A percentile compares a stretch with the other conserved stretches of the same genome.
phyloP scores from a whole-genome alignment of 2,329 filamentous ascomycete species.

The Penicillium sp. region DNA sequence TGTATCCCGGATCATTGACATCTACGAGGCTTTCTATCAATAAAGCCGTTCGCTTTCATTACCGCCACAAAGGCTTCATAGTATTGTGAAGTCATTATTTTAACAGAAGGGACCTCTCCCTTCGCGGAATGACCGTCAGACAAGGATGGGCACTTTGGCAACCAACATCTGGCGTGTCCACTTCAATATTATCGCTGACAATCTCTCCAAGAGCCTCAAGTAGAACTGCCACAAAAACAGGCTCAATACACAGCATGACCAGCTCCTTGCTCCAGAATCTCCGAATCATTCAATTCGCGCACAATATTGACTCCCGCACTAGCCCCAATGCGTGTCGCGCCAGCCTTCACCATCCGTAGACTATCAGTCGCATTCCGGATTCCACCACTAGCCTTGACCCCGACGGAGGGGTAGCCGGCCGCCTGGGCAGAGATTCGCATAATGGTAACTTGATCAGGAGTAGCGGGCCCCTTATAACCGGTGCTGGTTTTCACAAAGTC shows the following conservation, averaged over 20 bases:
- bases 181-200: not conserved
- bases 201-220: not conserved
- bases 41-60: too few relatives aligned
- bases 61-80: not conserved
- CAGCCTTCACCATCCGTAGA: constrained; percentile 57
- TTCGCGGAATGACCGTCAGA: not conserved
- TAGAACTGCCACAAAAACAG: not conserved
- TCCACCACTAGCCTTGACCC: constrained; percentile 62
- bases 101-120: not conserved
- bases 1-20: too few relatives aligned
- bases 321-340: constrained; percentile 58
- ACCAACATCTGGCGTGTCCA: not conserved
- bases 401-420: constrained; percentile 42
- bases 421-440: constrained; percentile 55
- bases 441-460: constrained; percentile 53
- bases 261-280: constrained; percentile 22
- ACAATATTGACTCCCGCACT: constrained; percentile 60
- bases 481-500: constrained; percentile 65
- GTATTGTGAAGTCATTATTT: not conserved
- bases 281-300: constrained; percentile 40
- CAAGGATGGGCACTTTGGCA: constrained; percentile 17
- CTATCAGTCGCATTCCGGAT: constrained; percentile 54
- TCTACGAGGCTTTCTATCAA: too few relatives aligned
- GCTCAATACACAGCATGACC: constrained; percentile 16
- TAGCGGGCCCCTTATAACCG: constrained; percentile 59